phyloP scores from a whole-genome alignment of 2,329 filamentous ascomycete species.

The Hypoxylon sp. region DNA sequence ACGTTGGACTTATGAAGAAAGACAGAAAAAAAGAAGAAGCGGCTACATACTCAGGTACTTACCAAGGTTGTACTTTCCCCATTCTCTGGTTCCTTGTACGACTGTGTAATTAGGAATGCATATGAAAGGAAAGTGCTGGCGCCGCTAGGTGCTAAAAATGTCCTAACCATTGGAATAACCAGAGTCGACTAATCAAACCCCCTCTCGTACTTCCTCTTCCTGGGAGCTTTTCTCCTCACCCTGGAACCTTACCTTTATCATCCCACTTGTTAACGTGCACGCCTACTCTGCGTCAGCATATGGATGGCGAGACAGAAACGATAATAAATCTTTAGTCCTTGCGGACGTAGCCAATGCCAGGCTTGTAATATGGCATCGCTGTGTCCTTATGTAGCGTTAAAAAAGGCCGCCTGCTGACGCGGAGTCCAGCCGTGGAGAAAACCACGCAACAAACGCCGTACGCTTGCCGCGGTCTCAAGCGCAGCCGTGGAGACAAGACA shows the following conservation, averaged over 20 bases:
- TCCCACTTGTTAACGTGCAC: neutral
- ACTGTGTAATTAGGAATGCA: neutral
- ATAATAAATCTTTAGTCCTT: conserved; percentile 7
- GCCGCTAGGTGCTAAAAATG: neutral
- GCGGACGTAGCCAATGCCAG: conserved; percentile 12
- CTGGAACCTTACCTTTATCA: neutral
- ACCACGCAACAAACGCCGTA: conserved; percentile 33
- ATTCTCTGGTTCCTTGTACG: neutral
- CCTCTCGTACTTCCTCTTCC: neutral
- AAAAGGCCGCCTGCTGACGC: conserved; percentile 32
- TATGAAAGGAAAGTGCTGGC: neutral
- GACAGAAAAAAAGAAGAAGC: neutral
- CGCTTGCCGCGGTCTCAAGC: conserved; percentile 26
- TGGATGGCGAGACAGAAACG: neutral
- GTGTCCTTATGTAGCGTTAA: conserved; percentile 32
- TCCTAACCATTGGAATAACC: neutral
- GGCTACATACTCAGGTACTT: neutral
- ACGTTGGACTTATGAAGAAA: neutral
- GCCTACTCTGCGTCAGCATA: neutral
- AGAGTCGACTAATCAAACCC: neutral
- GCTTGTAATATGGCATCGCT: conserved; percentile 29
- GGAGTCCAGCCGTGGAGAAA: conserved; percentile 30
- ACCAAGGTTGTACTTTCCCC: neutral
- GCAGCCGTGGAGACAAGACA: conserved; percentile 38
- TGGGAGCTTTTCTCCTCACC: neutral